phyloP scores from a whole-genome alignment of 257 asterid genomes.

The Gardenia jasminoides region DNA sequence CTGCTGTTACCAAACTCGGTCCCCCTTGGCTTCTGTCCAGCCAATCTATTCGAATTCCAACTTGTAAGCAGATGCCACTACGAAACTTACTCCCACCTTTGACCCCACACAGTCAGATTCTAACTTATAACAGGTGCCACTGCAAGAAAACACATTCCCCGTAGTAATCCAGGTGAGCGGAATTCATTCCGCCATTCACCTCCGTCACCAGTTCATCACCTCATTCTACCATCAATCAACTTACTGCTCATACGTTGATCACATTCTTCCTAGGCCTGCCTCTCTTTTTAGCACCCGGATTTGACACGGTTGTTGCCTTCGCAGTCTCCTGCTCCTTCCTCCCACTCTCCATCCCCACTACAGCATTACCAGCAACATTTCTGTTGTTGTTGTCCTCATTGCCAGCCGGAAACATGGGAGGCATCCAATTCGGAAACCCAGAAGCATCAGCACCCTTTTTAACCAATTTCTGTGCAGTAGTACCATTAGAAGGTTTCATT shows the following conservation, averaged over 20 bases:
- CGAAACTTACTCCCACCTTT: too few species aligned
- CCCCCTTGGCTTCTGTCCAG: too few species aligned
- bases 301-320: neutral
- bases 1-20: too few species aligned
- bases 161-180: neutral
- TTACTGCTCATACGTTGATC: neutral
- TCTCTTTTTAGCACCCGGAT: slow-evolving; percentile 48
- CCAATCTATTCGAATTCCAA: too few species aligned
- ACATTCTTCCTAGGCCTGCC: slow-evolving; percentile 67
- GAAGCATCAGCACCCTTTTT: slow-evolving; percentile 20
- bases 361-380: slow-evolving; percentile 4
- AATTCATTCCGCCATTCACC: neutral
- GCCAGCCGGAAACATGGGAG: slow-evolving; percentile 44
- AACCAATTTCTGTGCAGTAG: neutral
- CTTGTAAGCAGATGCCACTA: too few species aligned
- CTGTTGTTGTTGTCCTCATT: neutral
- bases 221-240: neutral
- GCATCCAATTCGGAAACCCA: slow-evolving; percentile 81
- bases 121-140: neutral
- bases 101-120: too few species aligned
- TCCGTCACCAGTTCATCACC: neutral
- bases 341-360: slow-evolving; percentile 6
- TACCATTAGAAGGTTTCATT: slow-evolving; percentile 8
- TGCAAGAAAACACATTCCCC: neutral
- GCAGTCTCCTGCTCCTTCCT: slow-evolving; percentile 5